Conservation (phyloP, 1,284 basidiomycete genomes). For the Cutaneotrichosporon sp. region DNA sequence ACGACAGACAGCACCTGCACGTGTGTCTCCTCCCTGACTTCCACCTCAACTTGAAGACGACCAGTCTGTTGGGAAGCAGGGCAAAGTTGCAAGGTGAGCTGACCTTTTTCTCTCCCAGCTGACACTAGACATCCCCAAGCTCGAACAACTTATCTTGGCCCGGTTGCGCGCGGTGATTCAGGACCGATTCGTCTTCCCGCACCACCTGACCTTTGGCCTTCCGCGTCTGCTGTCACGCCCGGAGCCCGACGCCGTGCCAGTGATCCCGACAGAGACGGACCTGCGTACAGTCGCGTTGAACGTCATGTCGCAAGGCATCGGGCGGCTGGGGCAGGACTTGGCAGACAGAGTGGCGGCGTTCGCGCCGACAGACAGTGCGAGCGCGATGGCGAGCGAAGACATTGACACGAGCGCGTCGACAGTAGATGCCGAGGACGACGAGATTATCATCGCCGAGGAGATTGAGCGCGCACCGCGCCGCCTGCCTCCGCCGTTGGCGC, state of each 20-base stretch:
- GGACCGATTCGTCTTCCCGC: slow-evolving; percentile 58
- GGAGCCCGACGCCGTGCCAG: slow-evolving; percentile 7
- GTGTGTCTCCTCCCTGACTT: slow-evolving; percentile 61
- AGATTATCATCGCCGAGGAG: slow-evolving; percentile 19
- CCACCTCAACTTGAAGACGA: slow-evolving; percentile 57
- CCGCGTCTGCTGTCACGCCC: slow-evolving; percentile 49
- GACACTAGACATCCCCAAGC: slow-evolving; percentile 59
- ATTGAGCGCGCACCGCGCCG: slow-evolving; percentile 19
- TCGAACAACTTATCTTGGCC: slow-evolving; percentile 59
- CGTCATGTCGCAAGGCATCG: slow-evolving; percentile 20
- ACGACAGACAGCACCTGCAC: slow-evolving; percentile 53
- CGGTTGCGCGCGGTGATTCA: slow-evolving; percentile 57
- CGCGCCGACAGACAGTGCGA: slow-evolving; percentile 19
- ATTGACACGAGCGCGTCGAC: background rate
- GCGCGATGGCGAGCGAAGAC: slow-evolving; percentile 13
- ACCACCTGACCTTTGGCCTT: slow-evolving; percentile 54
- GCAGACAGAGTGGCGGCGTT: slow-evolving; percentile 18
- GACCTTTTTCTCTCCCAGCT: slow-evolving; percentile 2
- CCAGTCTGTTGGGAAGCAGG: slow-evolving; percentile 58
- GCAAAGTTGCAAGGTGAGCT: slow-evolving; percentile 59
- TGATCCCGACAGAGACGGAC: slow-evolving; percentile 19
- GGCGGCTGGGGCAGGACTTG: slow-evolving; percentile 19
- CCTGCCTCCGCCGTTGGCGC: slow-evolving; percentile 1
- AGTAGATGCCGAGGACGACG: slow-evolving; percentile 1
- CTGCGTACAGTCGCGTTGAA: slow-evolving; percentile 16